Percentiles rank a stretch among this genome's conserved stretches.
phyloP scores from a whole-genome alignment of 768 basidiomycete species.

The Naematelia encephala region DNA sequence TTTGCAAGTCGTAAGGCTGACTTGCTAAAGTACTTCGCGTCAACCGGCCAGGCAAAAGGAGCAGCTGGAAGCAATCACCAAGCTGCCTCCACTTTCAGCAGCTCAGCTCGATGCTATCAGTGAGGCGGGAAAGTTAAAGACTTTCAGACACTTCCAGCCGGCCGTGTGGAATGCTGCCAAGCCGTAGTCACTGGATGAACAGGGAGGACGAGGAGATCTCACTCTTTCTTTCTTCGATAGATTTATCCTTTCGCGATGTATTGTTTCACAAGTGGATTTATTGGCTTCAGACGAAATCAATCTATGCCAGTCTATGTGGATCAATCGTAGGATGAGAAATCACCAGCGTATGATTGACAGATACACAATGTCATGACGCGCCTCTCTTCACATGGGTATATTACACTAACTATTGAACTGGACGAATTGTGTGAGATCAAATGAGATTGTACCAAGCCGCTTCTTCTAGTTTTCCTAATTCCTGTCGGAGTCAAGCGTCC shows the following conservation, averaged over 20 bases:
- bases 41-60: slow-evolving; percentile 1
- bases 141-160: slow-evolving; percentile 3
- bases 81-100: background rate
- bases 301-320: too few relatives aligned
- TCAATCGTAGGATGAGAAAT: too few relatives aligned
- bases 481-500: slow-evolving; percentile 46
- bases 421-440: too few relatives aligned
- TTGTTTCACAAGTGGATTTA: too few relatives aligned
- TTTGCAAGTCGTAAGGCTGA: background rate
- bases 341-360: too few relatives aligned
- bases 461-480: background rate
- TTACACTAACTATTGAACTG: too few relatives aligned
- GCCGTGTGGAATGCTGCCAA: slow-evolving; percentile 3
- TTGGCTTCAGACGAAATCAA: too few relatives aligned
- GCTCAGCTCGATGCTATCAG: background rate
- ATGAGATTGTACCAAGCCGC: background rate
- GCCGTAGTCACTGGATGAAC: background rate
- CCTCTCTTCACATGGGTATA: too few relatives aligned
- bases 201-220: too few relatives aligned
- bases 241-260: too few relatives aligned
- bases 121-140: slow-evolving; percentile 1
- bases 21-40: slow-evolving; percentile 1
- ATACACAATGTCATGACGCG: too few relatives aligned
- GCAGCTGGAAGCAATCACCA: slow-evolving; percentile 2
- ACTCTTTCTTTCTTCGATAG: too few relatives aligned